A percentile compares a stretch with the other conserved stretches of the same genome.
These are phyloP conservation scores for Dactylonectria macrodidyma DNA, from an alignment of 2,329 filamentous ascomycete genomes.

Conservation along the genomic window DNA sequence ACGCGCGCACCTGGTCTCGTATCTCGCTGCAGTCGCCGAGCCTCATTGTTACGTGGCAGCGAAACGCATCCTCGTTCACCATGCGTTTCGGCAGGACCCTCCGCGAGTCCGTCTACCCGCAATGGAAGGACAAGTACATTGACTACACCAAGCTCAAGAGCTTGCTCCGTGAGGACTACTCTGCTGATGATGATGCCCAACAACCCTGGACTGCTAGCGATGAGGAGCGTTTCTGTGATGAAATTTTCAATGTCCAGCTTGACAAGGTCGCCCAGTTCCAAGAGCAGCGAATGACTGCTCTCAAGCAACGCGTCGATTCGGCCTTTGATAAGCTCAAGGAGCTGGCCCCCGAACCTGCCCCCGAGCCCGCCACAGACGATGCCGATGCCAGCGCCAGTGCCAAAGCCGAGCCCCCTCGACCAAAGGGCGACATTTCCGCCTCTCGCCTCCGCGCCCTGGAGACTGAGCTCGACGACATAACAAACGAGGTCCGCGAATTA, in stretches of 20 bases:
- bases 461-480: conserved; percentile 87
- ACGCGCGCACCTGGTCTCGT: conserved; percentile 6
- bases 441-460: conserved; percentile 78
- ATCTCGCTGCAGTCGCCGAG: conserved; percentile 28
- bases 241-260: conserved; percentile 93
- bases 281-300: conserved; percentile 76
- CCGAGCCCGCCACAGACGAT: conserved; percentile 68
- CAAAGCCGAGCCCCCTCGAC: conserved; percentile 47
- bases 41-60: conserved; percentile 6
- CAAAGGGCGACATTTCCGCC: conserved; percentile 65
- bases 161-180: conserved; percentile 83
- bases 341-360: conserved; percentile 69
- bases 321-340: conserved; percentile 83
- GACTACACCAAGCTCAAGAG: conserved; percentile 95
- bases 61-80: conserved; percentile 23
- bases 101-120: conserved; percentile 82
- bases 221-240: conserved; percentile 93
- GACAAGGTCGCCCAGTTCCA: conserved; percentile 97
- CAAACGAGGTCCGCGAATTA: conserved; percentile 90
- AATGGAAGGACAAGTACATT: conserved; percentile 95
- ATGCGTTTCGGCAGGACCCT: conserved; percentile 98
- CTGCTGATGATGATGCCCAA: conserved; percentile 68
- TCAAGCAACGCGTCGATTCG: conserved; percentile 69
- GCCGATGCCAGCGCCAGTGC: conserved; percentile 46
- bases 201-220: conserved; percentile 92